These are phyloP conservation scores for Arthrobotrys sphaeroides DNA, from an alignment of 2,329 filamentous ascomycete species.

Conservation along the genomic window DNA sequence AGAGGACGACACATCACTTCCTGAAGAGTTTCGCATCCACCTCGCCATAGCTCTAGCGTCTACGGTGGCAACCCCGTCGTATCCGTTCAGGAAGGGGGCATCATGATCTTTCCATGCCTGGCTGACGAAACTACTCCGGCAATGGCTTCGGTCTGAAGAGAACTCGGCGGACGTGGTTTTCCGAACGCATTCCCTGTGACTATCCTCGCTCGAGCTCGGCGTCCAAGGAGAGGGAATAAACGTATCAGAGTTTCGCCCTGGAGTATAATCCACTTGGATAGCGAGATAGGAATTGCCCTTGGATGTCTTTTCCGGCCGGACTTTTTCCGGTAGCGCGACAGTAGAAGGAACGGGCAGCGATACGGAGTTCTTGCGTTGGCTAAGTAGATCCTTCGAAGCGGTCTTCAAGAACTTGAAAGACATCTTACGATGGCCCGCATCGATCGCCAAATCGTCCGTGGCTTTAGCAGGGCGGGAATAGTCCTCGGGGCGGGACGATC, in stretches of 20 bases:
- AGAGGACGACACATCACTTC: slow-evolving; percentile 38
- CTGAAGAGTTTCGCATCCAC: slow-evolving; percentile 49
- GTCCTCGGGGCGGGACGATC: slow-evolving; percentile 56
- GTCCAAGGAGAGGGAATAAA: slow-evolving; percentile 34
- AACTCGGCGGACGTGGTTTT: slow-evolving; percentile 40
- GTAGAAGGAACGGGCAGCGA: slow-evolving; percentile 37
- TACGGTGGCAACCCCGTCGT: not conserved
- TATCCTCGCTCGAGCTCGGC: slow-evolving; percentile 34
- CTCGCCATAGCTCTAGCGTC: slow-evolving; percentile 12
- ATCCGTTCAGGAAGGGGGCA: slow-evolving; percentile 13
- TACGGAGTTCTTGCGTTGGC: slow-evolving; percentile 28
- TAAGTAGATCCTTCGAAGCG: slow-evolving; percentile 54
- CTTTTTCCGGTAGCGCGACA: slow-evolving; percentile 36
- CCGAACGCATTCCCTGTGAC: slow-evolving; percentile 11
- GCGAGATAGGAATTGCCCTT: slow-evolving; percentile 57
- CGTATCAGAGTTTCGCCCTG: slow-evolving; percentile 24
- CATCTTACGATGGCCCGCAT: slow-evolving; percentile 35
- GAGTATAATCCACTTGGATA: slow-evolving; percentile 57
- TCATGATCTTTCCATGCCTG: slow-evolving; percentile 45
- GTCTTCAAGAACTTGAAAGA: slow-evolving; percentile 55
- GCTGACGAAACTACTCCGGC: slow-evolving; percentile 24
- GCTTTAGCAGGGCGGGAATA: slow-evolving; percentile 53
- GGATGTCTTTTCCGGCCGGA: slow-evolving; percentile 39
- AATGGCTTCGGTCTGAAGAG: slow-evolving; percentile 27
- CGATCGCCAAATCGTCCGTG: slow-evolving; percentile 44